These are phyloP conservation scores for Cryphonectria nitschkei DNA, from an alignment of 2,329 filamentous ascomycete species.

Conservation along the genomic window DNA sequence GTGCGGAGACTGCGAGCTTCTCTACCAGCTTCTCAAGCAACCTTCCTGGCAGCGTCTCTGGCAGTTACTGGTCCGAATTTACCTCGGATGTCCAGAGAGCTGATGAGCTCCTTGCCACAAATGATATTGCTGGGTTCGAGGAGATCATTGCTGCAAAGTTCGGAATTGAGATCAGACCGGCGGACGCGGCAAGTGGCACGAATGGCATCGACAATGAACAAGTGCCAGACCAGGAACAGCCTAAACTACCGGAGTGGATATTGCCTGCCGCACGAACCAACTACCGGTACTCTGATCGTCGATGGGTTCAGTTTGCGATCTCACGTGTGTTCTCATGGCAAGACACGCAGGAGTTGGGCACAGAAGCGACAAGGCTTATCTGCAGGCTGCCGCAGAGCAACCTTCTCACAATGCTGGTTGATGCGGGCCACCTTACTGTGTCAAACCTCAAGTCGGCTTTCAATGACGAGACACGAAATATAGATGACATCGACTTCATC, in stretches of 20 bases:
- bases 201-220: background rate
- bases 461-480: conserved; percentile 48
- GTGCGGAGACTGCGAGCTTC: conserved; percentile 37
- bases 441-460: conserved; percentile 64
- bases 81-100: conserved; percentile 50
- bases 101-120: conserved; percentile 50
- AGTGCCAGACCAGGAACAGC: conserved; percentile 26
- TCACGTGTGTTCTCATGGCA: conserved; percentile 64
- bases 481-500: conserved; percentile 50
- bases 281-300: conserved; percentile 63
- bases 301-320: conserved; percentile 68
- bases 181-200: background rate
- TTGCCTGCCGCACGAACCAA: conserved; percentile 48
- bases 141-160: conserved; percentile 54
- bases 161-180: conserved; percentile 40
- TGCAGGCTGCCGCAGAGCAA: conserved; percentile 56
- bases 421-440: conserved; percentile 62
- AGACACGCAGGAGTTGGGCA: conserved; percentile 46
- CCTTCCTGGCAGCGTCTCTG: conserved; percentile 54
- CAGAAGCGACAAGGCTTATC: conserved; percentile 44
- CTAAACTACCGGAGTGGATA: conserved; percentile 52
- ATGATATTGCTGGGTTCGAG: conserved; percentile 55
- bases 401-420: conserved; percentile 61
- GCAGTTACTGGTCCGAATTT: conserved; percentile 52
- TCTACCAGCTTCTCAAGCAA: conserved; percentile 44